Conservation (phyloP, 768 basidiomycete species). For the Pleurotus ostreatus region DNA sequence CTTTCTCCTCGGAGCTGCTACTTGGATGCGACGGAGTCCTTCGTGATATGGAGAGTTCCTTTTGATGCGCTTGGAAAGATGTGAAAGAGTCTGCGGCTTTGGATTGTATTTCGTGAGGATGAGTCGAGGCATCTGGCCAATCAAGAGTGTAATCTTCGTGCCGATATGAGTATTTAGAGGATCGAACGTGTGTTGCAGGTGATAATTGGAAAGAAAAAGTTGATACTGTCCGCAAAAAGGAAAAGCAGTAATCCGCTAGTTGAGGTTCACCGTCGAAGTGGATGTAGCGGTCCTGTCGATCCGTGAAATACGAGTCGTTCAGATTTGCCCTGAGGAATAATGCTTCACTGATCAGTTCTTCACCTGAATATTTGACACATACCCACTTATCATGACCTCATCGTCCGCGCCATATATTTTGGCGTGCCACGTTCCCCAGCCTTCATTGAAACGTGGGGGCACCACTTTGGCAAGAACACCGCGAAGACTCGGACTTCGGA, state of each 20-base stretch:
- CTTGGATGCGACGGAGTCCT: not conserved
- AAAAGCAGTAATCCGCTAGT: conserved; percentile 80
- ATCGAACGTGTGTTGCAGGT: conserved; percentile 14
- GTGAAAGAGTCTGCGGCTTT: conserved; percentile 54
- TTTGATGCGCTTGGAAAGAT: conserved; percentile 51
- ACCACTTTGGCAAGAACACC: conserved; percentile 73
- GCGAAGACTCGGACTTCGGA: conserved; percentile 81
- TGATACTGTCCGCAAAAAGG: conserved; percentile 66
- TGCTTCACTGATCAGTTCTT: not conserved
- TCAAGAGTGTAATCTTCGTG: conserved; percentile 46
- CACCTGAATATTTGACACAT: conserved; percentile 15
- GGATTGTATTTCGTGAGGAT: conserved; percentile 67
- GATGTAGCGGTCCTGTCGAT: conserved; percentile 94
- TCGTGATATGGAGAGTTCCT: not conserved
- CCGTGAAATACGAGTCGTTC: conserved; percentile 87
- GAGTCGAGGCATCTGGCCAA: conserved; percentile 64
- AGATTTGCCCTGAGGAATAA: conserved; percentile 74
- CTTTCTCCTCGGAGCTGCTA: conserved; percentile 25
- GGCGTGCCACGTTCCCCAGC: conserved; percentile 98
- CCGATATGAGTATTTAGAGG: conserved; percentile 20
- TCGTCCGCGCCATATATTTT: conserved; percentile 95
- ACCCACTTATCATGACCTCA: conserved; percentile 92
- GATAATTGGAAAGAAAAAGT: conserved; percentile 66
- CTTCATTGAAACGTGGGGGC: conserved; percentile 94
- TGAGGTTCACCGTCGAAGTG: conserved; percentile 56